Evolutionary conservation across 805 yeast genomes (phyloP).

Genomic region (Pichia rugopelliculosa): DNA sequence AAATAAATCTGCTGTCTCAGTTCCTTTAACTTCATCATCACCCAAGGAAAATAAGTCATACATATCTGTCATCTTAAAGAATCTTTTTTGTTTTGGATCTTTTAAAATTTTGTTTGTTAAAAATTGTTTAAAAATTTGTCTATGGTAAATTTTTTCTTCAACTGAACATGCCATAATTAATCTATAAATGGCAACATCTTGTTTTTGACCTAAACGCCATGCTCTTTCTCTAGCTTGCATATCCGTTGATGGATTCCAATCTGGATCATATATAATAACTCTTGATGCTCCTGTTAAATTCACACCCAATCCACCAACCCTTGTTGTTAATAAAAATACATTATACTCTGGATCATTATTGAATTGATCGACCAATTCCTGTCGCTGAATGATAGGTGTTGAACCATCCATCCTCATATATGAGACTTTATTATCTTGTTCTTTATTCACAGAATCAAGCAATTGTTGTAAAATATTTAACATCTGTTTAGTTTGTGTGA

Average conservation of each 20-base stretch:
- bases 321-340: slow-evolving; percentile 80
- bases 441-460: slow-evolving; percentile 34
- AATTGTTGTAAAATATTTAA: slow-evolving; percentile 75
- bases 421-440: slow-evolving; percentile 25
- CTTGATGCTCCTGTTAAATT: slow-evolving; percentile 93
- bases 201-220: slow-evolving; percentile 93
- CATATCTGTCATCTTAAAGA: slow-evolving; percentile 85
- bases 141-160: slow-evolving; percentile 93
- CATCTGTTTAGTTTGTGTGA: slow-evolving; percentile 93
- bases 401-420: slow-evolving; percentile 92
- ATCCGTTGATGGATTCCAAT: slow-evolving; percentile 98
- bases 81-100: slow-evolving; percentile 90
- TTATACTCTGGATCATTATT: slow-evolving; percentile 51
- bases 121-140: slow-evolving; percentile 94
- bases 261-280: slow-evolving; percentile 92
- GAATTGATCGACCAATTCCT: slow-evolving; percentile 71
- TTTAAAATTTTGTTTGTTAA: slow-evolving; percentile 87
- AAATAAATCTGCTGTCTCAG: slow-evolving; percentile 63
- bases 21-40: slow-evolving; percentile 57
- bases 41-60: slow-evolving; percentile 86
- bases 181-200: slow-evolving; percentile 84
- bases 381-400: slow-evolving; percentile 73
- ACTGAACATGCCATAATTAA: slow-evolving; percentile 92
- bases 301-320: slow-evolving; percentile 94
- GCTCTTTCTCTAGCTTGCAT: slow-evolving; percentile 95